Base-by-base conservation (phyloP, 805 yeast genomes). In the Jamesozyma piceae region DNA sequence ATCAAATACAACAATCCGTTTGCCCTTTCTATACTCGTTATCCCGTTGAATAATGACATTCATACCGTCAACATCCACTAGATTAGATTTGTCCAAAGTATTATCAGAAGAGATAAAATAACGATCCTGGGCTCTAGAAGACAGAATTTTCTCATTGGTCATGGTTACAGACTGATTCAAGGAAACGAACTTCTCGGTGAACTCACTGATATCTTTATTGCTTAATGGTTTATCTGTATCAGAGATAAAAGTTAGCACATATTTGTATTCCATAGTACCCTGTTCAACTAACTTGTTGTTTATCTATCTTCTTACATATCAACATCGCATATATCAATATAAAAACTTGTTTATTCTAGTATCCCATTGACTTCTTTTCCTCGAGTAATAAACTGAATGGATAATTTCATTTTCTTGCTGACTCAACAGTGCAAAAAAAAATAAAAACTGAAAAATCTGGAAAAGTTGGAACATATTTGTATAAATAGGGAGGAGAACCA, bases 1-100 rank as follows among this genome's bases (percentile, higher is more conserved):
- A 56, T 92, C 99, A 58, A 92, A 92, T 10, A 94, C 85, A 47
- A 85, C 80, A 39, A 92, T 68, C 54, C 77, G 74, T 56, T 57
- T 59, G 21, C 47, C 46, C 26, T 51, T 51, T 31, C 61, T 49
- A 35, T 39, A 52, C 24, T 50, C 51, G 27, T 52, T 51, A 26
- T 47, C 46, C 14, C 21, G 28, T 38, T 59, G 60, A 3, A 54
- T 47, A 17, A 58, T 47, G 9, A 59, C 43, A 38, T 58, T 60
- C 14, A 55, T 41, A 24, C 45, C 54, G 6, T 42, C 46, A 21
- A 36, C 24, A 20, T 30, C 38, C 2, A 20, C 32, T 3, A 43
- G 32, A 35, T 39, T 31, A 13, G 20, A 10, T 10, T 38, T 29
- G 11, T 30, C 31, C 21, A 40, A 33, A 9, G 27, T 35, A 17